Conservation (phyloP, 2,329 filamentous ascomycete genomes). For the Myriangium duriaei region DNA sequence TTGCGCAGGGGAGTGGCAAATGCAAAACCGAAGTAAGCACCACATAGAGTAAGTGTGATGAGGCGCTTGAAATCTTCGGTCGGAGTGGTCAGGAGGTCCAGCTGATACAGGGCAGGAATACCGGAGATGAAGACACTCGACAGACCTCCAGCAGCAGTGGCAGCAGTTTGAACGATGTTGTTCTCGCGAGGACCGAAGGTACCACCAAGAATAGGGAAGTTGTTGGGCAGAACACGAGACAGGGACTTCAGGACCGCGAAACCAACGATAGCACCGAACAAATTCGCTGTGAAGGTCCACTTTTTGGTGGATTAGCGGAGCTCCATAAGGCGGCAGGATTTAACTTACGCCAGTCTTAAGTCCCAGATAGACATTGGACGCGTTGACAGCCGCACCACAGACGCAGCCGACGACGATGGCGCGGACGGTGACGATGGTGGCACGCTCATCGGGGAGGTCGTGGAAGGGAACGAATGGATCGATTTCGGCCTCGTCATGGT, state of each 20-base stretch:
- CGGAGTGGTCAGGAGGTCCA: conserved; percentile 39
- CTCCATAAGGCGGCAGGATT: conserved; percentile 22
- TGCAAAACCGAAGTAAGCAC: conserved; percentile 51
- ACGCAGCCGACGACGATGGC: conserved; percentile 42
- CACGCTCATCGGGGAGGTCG: conserved; percentile 32
- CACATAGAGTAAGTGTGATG: conserved; percentile 47
- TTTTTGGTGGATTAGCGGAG: too few relatives aligned
- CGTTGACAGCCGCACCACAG: conserved; percentile 46
- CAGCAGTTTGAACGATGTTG: conserved; percentile 45
- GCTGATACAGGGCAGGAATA: conserved; percentile 46
- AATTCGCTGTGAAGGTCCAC: conserved; percentile 28
- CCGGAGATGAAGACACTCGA: conserved; percentile 45
- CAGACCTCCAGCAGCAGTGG: conserved; percentile 46
- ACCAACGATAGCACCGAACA: conserved; percentile 40
- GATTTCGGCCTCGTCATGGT: conserved; percentile 18
- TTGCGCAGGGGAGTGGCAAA: conserved; percentile 49
- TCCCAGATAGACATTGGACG: conserved; percentile 49
- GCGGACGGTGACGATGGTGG: conserved; percentile 41
- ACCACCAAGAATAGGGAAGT: conserved; percentile 38
- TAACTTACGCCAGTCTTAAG: conserved; percentile 31
- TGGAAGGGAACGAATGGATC: conserved; percentile 31
- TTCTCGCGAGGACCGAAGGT: conserved; percentile 49
- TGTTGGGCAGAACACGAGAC: conserved; percentile 16
- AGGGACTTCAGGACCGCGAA: conserved; percentile 30
- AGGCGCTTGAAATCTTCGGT: conserved; percentile 45